Percentiles rank a stretch among this genome's conserved stretches.
Evolutionary conservation across 2,329 filamentous ascomycete genomes (phyloP).

Genomic region (Aspergillus eucalypticola): DNA sequence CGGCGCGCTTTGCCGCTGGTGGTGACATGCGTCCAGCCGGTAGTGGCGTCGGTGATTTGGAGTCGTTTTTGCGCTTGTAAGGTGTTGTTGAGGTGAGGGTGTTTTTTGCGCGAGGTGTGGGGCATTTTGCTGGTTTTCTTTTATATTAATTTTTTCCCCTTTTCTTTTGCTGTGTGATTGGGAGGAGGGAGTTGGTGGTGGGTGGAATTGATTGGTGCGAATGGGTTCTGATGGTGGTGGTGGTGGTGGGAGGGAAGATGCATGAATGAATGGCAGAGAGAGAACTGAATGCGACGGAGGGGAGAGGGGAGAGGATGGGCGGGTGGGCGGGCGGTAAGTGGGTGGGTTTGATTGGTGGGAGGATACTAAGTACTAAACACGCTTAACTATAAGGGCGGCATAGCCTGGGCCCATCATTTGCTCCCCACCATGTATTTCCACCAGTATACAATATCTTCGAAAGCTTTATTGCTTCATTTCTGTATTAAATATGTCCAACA

Average conservation of each 20-base stretch:
- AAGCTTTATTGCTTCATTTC: neutral
- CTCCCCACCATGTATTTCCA: too few species aligned
- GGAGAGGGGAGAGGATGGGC: too few species aligned
- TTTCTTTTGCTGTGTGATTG: too few species aligned
- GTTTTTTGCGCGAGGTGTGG: slow-evolving; percentile 34
- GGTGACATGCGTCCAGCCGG: slow-evolving; percentile 49
- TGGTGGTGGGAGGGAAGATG: neutral
- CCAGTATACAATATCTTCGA: too few species aligned
- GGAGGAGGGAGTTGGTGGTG: too few species aligned
- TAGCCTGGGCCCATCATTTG: neutral
- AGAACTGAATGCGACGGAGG: neutral
- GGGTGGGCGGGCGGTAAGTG: neutral
- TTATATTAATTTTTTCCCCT: too few species aligned
- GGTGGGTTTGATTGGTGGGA: neutral
- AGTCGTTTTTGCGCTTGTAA: slow-evolving; percentile 33
- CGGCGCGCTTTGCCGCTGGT: slow-evolving; percentile 32
- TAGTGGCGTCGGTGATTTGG: slow-evolving; percentile 38
- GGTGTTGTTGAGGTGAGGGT: slow-evolving; percentile 7
- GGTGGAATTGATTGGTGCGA: neutral
- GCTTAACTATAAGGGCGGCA: neutral
- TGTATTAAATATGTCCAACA: neutral
- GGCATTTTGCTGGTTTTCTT: slow-evolving; percentile 29
- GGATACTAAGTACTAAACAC: neutral
- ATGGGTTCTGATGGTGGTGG: neutral
- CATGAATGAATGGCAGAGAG: neutral